Evolutionary conservation across 1,284 basidiomycete species (phyloP).

Genomic region (Laetiporus sulphureus): DNA sequence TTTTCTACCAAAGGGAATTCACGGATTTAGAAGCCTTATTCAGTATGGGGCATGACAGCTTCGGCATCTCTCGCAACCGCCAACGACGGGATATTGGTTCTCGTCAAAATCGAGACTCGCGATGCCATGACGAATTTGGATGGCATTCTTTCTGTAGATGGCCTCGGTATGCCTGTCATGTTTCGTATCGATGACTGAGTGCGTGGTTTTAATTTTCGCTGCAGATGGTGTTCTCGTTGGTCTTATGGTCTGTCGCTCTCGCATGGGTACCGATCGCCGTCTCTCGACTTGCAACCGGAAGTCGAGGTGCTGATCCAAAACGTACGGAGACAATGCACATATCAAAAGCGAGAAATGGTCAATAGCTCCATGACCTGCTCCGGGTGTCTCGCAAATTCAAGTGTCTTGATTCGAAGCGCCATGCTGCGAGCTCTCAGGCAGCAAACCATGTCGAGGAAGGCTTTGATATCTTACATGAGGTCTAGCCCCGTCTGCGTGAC

Average conservation of each 20-base stretch:
- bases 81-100: constrained; percentile 50
- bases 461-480: constrained; percentile 35
- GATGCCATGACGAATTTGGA: constrained; percentile 55
- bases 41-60: constrained; percentile 43
- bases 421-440: constrained; percentile 31
- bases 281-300: constrained; percentile 55
- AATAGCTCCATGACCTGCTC: constrained; percentile 8
- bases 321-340: constrained; percentile 47
- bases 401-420: constrained; percentile 9
- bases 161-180: constrained; percentile 40
- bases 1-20: constrained; percentile 49
- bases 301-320: constrained; percentile 56
- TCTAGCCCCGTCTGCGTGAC: constrained; percentile 15
- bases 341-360: constrained; percentile 62
- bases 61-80: constrained; percentile 48
- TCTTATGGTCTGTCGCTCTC: constrained; percentile 58
- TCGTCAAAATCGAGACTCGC: constrained; percentile 62
- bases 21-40: constrained; percentile 56
- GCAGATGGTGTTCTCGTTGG: constrained; percentile 57
- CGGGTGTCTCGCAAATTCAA: background rate
- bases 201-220: background rate
- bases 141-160: constrained; percentile 56
- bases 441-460: constrained; percentile 33
- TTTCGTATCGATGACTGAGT: background rate
- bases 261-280: constrained; percentile 50